Evolutionary conservation across 768 basidiomycete genomes (phyloP).

Genomic region (Mycena pura): DNA sequence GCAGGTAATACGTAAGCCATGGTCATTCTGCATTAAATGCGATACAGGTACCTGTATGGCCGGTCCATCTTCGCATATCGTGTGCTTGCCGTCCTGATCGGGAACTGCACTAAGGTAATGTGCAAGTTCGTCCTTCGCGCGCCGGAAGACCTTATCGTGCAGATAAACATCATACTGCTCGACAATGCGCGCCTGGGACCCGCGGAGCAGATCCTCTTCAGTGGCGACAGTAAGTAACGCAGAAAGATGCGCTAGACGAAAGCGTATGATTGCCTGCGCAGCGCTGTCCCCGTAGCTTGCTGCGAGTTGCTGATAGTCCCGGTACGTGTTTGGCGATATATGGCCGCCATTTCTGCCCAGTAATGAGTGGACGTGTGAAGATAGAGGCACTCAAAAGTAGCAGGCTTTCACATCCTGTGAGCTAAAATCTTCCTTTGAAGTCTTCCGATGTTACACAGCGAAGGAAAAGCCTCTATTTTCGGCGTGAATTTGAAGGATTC

Average conservation of each 20-base stretch:
- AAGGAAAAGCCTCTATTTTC: too few relatives aligned
- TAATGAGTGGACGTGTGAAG: not conserved
- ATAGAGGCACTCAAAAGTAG: not conserved
- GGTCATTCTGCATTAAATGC: not conserved
- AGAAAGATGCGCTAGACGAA: slow-evolving; percentile 64
- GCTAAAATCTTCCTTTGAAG: too few relatives aligned
- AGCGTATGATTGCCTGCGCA: slow-evolving; percentile 63
- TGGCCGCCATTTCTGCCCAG: slow-evolving; percentile 71
- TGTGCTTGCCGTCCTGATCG: slow-evolving; percentile 45
- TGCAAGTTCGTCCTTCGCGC: slow-evolving; percentile 50
- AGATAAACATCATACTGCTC: slow-evolving; percentile 66
- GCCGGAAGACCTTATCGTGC: slow-evolving; percentile 45
- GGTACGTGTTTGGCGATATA: slow-evolving; percentile 63
- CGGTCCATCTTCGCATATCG: slow-evolving; percentile 39
- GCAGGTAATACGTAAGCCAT: not conserved
- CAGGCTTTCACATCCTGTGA: too few relatives aligned
- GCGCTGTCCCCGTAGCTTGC: slow-evolving; percentile 48
- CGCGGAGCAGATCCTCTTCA: slow-evolving; percentile 58
- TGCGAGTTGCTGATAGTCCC: slow-evolving; percentile 60
- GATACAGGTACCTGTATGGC: slow-evolving; percentile 34
- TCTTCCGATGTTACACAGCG: too few relatives aligned
- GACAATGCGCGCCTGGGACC: slow-evolving; percentile 64
- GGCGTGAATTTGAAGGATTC: too few relatives aligned
- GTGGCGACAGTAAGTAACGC: slow-evolving; percentile 55
- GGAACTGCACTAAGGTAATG: slow-evolving; percentile 59